Percentiles rank a stretch among this genome's conserved stretches.
Evolutionary conservation across 305 asterid genomes (phyloP).

Genomic region (Rubia tinctorum): DNA sequence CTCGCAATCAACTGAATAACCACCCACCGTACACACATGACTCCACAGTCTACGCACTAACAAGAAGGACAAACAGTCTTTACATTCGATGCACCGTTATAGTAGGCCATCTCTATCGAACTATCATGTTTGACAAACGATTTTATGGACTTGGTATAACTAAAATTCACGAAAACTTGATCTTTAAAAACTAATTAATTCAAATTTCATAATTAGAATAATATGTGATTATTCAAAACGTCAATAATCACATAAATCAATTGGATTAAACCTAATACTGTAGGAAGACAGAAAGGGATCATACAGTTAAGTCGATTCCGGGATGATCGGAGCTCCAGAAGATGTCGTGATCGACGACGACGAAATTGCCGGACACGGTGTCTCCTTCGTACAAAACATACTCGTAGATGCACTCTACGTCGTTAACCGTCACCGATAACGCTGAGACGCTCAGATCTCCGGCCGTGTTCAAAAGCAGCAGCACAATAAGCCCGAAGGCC

Average conservation of each 20-base stretch:
- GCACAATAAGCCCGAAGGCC: constrained; percentile 35
- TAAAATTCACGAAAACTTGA: background rate
- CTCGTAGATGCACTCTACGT: constrained; percentile 80
- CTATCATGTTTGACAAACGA: background rate
- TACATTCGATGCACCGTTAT: background rate
- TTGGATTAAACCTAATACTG: background rate
- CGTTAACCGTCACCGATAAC: constrained; percentile 73
- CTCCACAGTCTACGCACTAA: background rate
- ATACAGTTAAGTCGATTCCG: constrained; percentile 75
- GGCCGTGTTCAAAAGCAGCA: constrained; percentile 39
- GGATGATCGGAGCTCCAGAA: constrained; percentile 96
- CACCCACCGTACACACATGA: background rate
- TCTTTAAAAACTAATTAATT: background rate
- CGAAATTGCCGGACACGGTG: constrained; percentile 83
- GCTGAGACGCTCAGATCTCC: constrained; percentile 39
- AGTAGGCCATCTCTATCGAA: background rate
- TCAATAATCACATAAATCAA: background rate
- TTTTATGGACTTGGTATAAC: background rate
- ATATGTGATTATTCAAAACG: background rate
- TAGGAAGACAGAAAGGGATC: background rate
- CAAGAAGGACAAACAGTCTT: background rate
- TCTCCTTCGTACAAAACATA: constrained; percentile 91
- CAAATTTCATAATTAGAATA: background rate
- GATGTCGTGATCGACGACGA: constrained; percentile 89
- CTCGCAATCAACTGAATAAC: background rate